phyloP scores from a whole-genome alignment of 768 basidiomycete genomes.

The Suillus subaureus region DNA sequence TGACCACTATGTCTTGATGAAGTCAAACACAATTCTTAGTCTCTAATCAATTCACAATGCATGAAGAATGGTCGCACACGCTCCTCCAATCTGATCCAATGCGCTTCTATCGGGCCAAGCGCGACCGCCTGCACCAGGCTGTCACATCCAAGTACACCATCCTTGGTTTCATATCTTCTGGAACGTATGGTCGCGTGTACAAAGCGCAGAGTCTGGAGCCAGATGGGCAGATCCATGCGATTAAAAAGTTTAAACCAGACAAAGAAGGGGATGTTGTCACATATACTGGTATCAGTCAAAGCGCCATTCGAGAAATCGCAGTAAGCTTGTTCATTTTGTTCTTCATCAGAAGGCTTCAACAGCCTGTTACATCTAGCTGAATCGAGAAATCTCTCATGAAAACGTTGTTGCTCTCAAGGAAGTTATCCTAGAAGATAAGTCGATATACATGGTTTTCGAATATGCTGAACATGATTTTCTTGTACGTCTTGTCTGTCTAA shows the following conservation, averaged over 20 bases:
- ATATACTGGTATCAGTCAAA: conserved; percentile 98
- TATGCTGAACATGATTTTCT: conserved; percentile 99
- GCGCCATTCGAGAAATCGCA: conserved; percentile 95
- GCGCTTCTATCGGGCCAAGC: conserved; percentile 79
- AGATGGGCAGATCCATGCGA: conserved; percentile 79
- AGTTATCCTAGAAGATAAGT: conserved; percentile 97
- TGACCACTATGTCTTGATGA: neutral
- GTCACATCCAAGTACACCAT: conserved; percentile 88
- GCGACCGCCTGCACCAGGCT: conserved; percentile 65
- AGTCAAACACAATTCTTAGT: neutral
- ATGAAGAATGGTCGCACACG: conserved; percentile 40
- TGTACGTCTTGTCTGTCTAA: conserved; percentile 46
- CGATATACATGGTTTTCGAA: conserved; percentile 99
- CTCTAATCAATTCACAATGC: conserved; percentile 20
- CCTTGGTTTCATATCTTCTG: conserved; percentile 96
- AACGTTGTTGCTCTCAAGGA: conserved; percentile 91
- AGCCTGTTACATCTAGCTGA: conserved; percentile 54
- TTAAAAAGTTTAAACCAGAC: conserved; percentile 99
- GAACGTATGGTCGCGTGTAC: conserved; percentile 98
- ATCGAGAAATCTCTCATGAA: conserved; percentile 87
- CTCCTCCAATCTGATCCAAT: conserved; percentile 67
- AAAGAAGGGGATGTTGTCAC: conserved; percentile 96
- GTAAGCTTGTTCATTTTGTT: conserved; percentile 46
- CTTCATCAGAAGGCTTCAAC: neutral
- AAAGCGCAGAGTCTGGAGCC: conserved; percentile 83